These are phyloP conservation scores for Pleurozium schreberi DNA, from an alignment of 225 moss, liverwort and hornwort genomes.

Conservation along the genomic window DNA sequence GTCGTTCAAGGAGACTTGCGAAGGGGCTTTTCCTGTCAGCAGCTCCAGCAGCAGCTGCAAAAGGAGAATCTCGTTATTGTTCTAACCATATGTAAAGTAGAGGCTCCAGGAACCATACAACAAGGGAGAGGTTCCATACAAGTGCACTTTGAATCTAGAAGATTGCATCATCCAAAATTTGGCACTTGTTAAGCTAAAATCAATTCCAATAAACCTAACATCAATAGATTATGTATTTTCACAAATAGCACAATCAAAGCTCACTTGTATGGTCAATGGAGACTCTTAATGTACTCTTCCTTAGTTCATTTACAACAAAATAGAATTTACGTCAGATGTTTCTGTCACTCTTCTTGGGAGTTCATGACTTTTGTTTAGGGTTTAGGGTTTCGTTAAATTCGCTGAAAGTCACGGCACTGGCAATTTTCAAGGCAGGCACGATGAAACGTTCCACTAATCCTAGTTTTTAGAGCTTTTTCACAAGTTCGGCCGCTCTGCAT, in stretches of 20 bases:
- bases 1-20: conserved; percentile 72
- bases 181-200: background rate
- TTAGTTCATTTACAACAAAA: background rate
- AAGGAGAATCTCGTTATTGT: background rate
- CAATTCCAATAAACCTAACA: background rate
- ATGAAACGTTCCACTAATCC: background rate
- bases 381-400: too few species aligned
- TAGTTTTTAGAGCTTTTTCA: background rate
- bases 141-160: background rate
- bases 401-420: background rate
- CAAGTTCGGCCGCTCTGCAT: background rate
- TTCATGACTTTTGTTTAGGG: background rate
- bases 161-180: background rate
- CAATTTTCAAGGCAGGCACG: background rate
- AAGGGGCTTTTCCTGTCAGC: conserved; percentile 82
- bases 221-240: background rate
- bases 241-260: background rate
- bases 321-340: background rate
- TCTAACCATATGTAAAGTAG: too few species aligned
- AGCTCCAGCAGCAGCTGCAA: conserved; percentile 63
- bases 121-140: background rate
- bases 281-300: too few species aligned
- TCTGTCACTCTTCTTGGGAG: background rate
- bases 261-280: background rate
- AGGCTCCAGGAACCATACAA: background rate